Evolutionary conservation across 2,329 filamentous ascomycete species (phyloP).

Genomic region (Aspergillus fischeri): DNA sequence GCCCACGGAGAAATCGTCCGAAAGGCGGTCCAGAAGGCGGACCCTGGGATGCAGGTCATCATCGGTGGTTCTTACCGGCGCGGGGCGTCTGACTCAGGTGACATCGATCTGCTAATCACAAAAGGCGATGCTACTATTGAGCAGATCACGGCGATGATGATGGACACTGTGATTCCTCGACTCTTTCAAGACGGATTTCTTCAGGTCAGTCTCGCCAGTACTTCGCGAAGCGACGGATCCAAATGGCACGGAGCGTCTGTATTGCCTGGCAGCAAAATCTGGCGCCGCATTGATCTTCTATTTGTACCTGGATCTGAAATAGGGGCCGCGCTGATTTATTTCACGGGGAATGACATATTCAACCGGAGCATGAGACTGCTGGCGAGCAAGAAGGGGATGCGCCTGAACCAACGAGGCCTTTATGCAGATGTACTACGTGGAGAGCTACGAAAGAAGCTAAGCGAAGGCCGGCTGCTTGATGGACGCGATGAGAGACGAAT

Average conservation of each 20-base stretch:
- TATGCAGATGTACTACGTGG: slow-evolving; percentile 67
- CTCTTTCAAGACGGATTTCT: slow-evolving; percentile 64
- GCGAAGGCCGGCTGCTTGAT: slow-evolving; percentile 68
- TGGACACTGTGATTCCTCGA: slow-evolving; percentile 59
- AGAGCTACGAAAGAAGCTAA: slow-evolving; percentile 55
- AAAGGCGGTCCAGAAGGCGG: slow-evolving; percentile 55
- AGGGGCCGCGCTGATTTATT: slow-evolving; percentile 87
- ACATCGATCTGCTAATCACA: slow-evolving; percentile 83
- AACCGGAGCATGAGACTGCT: slow-evolving; percentile 80
- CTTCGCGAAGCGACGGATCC: slow-evolving; percentile 55
- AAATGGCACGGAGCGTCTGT: slow-evolving; percentile 89
- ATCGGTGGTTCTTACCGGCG: slow-evolving; percentile 83
- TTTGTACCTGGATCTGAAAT: slow-evolving; percentile 75
- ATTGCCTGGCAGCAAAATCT: slow-evolving; percentile 57
- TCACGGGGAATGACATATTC: slow-evolving; percentile 93
- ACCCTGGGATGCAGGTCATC: slow-evolving; percentile 63
- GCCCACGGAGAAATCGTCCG: slow-evolving; percentile 64
- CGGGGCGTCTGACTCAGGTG: slow-evolving; percentile 68
- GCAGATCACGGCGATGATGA: slow-evolving; percentile 58
- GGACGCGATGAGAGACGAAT: slow-evolving; percentile 72
- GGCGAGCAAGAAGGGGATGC: slow-evolving; percentile 75
- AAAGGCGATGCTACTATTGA: slow-evolving; percentile 55
- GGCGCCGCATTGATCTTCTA: slow-evolving; percentile 81
- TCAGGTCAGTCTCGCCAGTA: slow-evolving; percentile 62
- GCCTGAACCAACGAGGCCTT: slow-evolving; percentile 77